Conservation (phyloP, 73 alveolate genomes). For the Paramecium primaurelia region DNA sequence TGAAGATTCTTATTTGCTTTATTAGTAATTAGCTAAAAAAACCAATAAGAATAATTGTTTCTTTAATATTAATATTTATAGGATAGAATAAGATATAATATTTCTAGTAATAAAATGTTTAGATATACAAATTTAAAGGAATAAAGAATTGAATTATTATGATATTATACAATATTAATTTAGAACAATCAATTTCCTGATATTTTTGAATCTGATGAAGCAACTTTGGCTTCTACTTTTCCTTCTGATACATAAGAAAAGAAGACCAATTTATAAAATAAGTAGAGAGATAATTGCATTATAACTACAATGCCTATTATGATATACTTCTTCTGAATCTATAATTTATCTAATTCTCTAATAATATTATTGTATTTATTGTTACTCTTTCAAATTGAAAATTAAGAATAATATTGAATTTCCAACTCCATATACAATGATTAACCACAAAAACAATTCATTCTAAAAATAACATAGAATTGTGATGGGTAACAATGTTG, state of each 20-base stretch:
- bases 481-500: not conserved
- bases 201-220: not conserved
- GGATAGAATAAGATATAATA: no score
- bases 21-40: no score
- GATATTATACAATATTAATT: not conserved
- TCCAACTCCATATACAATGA: slow-evolving; percentile 3
- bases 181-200: not conserved
- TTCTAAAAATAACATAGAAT: not conserved
- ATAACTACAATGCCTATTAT: not conserved
- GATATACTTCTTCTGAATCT: not conserved
- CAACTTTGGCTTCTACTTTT: not conserved
- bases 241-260: slow-evolving; percentile 10
- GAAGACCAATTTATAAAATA: not conserved
- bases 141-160: not conserved
- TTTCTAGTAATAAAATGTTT: not conserved
- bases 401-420: slow-evolving; percentile 23
- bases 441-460: not conserved
- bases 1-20: no score
- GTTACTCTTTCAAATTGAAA: slow-evolving; percentile 14
- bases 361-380: not conserved
- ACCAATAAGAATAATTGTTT: no score
- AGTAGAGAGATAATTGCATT: not conserved
- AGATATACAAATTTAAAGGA: not conserved
- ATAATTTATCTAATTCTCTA: slow-evolving; percentile 29
- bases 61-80: no score